A percentile compares a stretch with the other conserved stretches of the same genome.
phyloP scores from a whole-genome alignment of 169 alveolate genomes.

The Cryptosporidium baileyi region DNA sequence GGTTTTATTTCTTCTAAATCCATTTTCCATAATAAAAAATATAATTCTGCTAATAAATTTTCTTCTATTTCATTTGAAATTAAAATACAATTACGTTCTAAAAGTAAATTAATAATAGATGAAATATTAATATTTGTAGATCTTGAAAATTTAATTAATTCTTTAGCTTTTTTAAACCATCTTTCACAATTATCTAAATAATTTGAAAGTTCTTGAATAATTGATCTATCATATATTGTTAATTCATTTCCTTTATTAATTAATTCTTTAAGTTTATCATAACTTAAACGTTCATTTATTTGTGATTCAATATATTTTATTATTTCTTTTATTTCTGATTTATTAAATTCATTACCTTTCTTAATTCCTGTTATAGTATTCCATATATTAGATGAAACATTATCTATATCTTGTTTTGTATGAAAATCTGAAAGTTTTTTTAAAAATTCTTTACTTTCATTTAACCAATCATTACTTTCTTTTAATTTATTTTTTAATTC shows the following conservation, averaged over 20 bases:
- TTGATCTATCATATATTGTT: slow-evolving; percentile 52
- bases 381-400: slow-evolving; percentile 63
- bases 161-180: slow-evolving; percentile 48
- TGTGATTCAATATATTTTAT: slow-evolving; percentile 6
- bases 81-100: slow-evolving; percentile 21
- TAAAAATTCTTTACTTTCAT: slow-evolving; percentile 42
- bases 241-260: slow-evolving; percentile 51
- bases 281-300: background rate
- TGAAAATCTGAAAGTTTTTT: slow-evolving; percentile 26
- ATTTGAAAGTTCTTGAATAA: slow-evolving; percentile 30
- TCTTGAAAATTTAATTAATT: slow-evolving; percentile 9
- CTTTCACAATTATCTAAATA: slow-evolving; percentile 43
- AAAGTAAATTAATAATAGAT: background rate
- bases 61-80: slow-evolving; percentile 43
- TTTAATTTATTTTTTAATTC: slow-evolving; percentile 1
- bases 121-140: background rate
- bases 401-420: slow-evolving; percentile 27
- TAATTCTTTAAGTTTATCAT: slow-evolving; percentile 29
- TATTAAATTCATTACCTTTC: slow-evolving; percentile 32
- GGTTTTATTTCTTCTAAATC: slow-evolving; percentile 11
- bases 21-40: slow-evolving; percentile 47
- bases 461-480: slow-evolving; percentile 33
- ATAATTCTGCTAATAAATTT: slow-evolving; percentile 26
- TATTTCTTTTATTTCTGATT: slow-evolving; percentile 13
- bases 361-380: slow-evolving; percentile 30